Base-by-base conservation (phyloP, 352 stramenopile genomes). In the Phytopythium aichiense region DNA sequence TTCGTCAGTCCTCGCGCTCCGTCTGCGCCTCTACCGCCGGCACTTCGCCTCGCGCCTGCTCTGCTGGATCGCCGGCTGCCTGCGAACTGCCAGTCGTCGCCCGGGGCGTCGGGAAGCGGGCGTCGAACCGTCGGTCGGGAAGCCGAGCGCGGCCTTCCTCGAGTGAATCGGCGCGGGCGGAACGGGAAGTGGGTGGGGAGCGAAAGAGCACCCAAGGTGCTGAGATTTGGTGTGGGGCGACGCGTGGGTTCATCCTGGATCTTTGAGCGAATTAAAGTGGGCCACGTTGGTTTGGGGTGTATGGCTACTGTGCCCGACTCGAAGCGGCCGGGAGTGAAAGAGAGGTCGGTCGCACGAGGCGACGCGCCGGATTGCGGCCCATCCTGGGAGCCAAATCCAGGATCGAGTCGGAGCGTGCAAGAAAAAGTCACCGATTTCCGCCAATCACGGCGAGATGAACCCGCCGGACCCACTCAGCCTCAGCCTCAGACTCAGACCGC, bases 211-310 rank as follows among this genome's bases (percentile, higher is more conserved):
- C 48, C 48, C n/a, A 51, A 51, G 13, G 22, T 13, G 48, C 48
- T 54, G 48, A 54, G 48, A 54, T 54, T 54, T 40, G 35, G 35
- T 40, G 7, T 12, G 16, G 22, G 23, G 16, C 48, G 0, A 2
- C 25, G 4, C 48, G 25, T 54, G 48, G 48, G 48, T 54, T 54
- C 48, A 54, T 20, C 48, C 48, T 54, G 48, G 25, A 38, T 54
- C n/a, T 54, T 54, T 2, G 25, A 16, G 18, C 1, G 7, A 5
- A 1, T 54, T 23, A 22, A 22, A 15, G 48, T 54, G 48, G 25
- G 7, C 25, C 28, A 54, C 48, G 9, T 4, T 4, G 4, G 22
- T 54, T 54, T 38, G 22, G 42, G 20, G 20, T 22, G 22, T 18
- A 33, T 2, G 6, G 0, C 45, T 52, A 5, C 22, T 52, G 45